Evolutionary conservation across 805 yeast genomes (phyloP).

Genomic region (Naumovozyma dairenensis): DNA sequence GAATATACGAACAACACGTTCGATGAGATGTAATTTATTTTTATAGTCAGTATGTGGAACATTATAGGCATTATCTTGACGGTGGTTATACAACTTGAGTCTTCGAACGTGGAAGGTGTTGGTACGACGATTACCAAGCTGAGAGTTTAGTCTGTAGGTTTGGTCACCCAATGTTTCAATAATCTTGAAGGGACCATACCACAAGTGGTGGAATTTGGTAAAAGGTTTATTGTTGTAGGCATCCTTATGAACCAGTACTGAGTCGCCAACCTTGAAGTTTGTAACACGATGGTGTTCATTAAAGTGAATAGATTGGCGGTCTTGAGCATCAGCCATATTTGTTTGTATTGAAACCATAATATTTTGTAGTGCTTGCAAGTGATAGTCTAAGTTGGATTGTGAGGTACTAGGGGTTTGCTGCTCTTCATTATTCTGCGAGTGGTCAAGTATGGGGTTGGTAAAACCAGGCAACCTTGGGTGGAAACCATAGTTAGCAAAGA

Average conservation of each 20-base stretch:
- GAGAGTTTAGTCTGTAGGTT: neutral
- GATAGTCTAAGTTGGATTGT: neutral
- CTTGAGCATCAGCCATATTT: neutral
- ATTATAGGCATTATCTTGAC: no score
- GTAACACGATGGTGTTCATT: neutral
- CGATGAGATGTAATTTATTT: neutral
- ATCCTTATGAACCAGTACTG: constrained; percentile 1
- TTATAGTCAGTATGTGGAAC: no score
- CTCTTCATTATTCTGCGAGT: neutral
- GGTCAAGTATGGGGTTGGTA: neutral
- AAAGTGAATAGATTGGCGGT: neutral
- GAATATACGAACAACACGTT: neutral
- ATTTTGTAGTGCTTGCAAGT: neutral
- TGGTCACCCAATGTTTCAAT: neutral
- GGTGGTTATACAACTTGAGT: no score
- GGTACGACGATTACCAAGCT: no score
- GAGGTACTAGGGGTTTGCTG: neutral
- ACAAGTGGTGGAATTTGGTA: constrained; percentile 2
- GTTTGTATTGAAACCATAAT: neutral
- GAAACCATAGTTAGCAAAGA: neutral
- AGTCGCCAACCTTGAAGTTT: neutral
- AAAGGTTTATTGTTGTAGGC: neutral
- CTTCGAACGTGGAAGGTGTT: no score
- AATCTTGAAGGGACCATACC: constrained; percentile 3
- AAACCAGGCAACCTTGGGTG: neutral